Evolutionary conservation across 2,329 filamentous ascomycete species (phyloP).

Genomic region (Phialophora verrucosa): DNA sequence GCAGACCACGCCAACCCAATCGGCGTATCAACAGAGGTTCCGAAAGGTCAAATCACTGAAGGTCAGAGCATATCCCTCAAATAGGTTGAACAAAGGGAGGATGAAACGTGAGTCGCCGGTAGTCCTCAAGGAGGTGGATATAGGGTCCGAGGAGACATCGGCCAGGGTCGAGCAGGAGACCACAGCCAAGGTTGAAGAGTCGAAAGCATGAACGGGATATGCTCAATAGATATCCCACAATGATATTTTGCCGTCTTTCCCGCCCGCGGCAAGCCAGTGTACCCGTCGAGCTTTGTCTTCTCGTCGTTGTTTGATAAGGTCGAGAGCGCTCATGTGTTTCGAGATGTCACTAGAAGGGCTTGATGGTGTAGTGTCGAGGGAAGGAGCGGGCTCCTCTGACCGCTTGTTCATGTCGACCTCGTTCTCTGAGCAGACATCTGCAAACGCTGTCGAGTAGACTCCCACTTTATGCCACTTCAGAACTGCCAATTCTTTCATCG

Average conservation of each 20-base stretch:
- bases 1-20: not conserved
- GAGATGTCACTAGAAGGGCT: constrained; percentile 25
- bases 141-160: not conserved
- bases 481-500: constrained; percentile 85
- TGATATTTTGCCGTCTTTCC: constrained; percentile 94
- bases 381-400: not conserved
- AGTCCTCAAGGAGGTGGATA: not conserved
- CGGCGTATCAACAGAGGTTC: not conserved
- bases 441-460: constrained; percentile 81
- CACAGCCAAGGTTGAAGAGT: not conserved
- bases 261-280: constrained; percentile 89
- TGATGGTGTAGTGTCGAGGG: constrained; percentile 8
- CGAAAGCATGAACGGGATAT: constrained; percentile 1
- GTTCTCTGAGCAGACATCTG: constrained; percentile 44
- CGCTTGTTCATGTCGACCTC: not conserved
- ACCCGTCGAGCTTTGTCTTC: constrained; percentile 68
- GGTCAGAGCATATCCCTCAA: not conserved
- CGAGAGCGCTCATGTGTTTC: constrained; percentile 35
- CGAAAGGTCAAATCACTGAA: not conserved
- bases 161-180: not conserved
- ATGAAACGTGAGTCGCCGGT: not conserved
- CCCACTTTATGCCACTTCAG: constrained; percentile 93
- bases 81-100: not conserved
- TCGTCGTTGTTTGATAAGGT: constrained; percentile 68
- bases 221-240: constrained; percentile 89